A percentile compares a stretch with the other conserved stretches of the same genome.
phyloP scores from a whole-genome alignment of 768 basidiomycete genomes.

The Pleurotus tuoliensis region DNA sequence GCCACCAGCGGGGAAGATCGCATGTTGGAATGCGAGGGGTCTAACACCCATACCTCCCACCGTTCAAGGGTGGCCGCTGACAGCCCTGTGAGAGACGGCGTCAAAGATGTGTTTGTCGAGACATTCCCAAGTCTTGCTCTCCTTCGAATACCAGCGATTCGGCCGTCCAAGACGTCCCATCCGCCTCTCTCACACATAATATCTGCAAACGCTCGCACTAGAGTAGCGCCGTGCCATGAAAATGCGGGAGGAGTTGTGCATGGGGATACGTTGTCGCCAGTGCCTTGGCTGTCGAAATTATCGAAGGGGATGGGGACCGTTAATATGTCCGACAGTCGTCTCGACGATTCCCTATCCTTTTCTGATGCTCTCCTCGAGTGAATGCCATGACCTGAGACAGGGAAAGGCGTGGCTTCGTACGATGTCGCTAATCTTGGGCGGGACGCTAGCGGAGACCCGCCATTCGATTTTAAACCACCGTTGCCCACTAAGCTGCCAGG shows the following conservation, averaged over 20 bases:
- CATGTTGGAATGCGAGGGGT: constrained; percentile 45
- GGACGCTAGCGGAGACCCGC: constrained; percentile 44
- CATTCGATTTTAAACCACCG: constrained; percentile 20
- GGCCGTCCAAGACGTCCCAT: constrained; percentile 64
- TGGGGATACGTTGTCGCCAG: constrained; percentile 23
- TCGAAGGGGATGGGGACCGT: constrained; percentile 43
- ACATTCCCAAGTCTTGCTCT: constrained; percentile 25
- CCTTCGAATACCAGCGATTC: constrained; percentile 67
- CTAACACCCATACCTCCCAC: constrained; percentile 84
- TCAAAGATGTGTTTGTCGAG: constrained; percentile 5
- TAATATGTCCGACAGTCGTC: constrained; percentile 45
- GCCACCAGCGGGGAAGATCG: constrained; percentile 50
- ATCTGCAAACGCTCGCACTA: constrained; percentile 46
- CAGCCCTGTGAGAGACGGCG: constrained; percentile 37
- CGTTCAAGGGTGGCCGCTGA: constrained; percentile 65
- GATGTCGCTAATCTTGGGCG: constrained; percentile 47
- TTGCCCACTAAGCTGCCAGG: not conserved
- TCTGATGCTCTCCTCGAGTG: constrained; percentile 73
- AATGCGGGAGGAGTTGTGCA: constrained; percentile 30
- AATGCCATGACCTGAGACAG: constrained; percentile 76
- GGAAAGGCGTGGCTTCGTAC: constrained; percentile 57
- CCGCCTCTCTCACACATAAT: constrained; percentile 69
- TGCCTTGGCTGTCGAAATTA: constrained; percentile 28
- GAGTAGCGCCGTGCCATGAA: constrained; percentile 54
- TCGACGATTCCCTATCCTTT: constrained; percentile 62